Base-by-base conservation (phyloP, 306 rosid species). In the Pyrus communis region DNA sequence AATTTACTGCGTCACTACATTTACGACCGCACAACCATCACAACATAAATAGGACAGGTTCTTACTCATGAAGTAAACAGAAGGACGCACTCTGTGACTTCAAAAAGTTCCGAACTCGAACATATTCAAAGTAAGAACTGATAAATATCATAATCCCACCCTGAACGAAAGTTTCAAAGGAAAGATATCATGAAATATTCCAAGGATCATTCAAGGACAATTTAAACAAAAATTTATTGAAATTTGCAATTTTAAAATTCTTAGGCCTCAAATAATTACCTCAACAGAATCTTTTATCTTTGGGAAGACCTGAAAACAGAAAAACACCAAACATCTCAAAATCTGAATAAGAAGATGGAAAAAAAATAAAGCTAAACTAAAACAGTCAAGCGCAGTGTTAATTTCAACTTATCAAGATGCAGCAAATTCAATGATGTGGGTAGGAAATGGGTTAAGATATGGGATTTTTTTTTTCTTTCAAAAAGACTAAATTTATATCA, bases 31-130 rank as follows among this genome's bases (percentile, higher is more conserved):
- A n/a, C 67, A 28, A 49, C 27, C 25, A 22, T 59, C 52, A 7
- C 57, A 9, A 62, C 11, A 0, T 11, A 49, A 3, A 75, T 58
- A 45, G 75, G 66, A 65, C 42, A 75, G 86, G 68, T 86, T 73
- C 98, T 88, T 85, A 94, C 98, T 94, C 98, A 35, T 93, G 93
- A 85, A 94, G 91, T 63, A 92, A 85, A 81, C 98, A 94, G 74
- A 92, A 94, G 31, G 97, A 92, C 62, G 98, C 91, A 69, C 89
- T 84, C 79, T 90, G 92, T 7, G 91, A 83, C 90, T 89, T 94
- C 59, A 94, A 86, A 83, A 92, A 94, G 74, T 92, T 90, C 28
- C 93, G 91, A 81, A 92, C 82, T 23, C 91, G 91, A 81, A 92
- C 81, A 74, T 87, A 92, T 80, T 92, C 95, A 25, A 90, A 86